phyloP scores from a whole-genome alignment of 106 monocot species.

The Gastrodia elata region DNA sequence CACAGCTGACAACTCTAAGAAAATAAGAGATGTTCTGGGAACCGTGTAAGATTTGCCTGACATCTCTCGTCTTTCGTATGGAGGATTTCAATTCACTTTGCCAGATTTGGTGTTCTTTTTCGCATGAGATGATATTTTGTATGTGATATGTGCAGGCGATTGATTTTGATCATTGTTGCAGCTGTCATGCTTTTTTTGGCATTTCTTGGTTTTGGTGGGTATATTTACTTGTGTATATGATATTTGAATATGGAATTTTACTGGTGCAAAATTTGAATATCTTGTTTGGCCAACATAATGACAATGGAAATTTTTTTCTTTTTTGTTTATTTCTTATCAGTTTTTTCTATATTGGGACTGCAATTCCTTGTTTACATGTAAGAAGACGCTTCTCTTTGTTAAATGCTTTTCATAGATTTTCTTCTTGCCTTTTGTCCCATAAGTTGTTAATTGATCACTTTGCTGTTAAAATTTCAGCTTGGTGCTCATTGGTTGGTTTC shows the following conservation, averaged over 20 bases:
- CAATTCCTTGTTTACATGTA: conserved; percentile 70
- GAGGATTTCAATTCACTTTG: neutral
- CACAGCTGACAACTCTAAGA: conserved; percentile 35
- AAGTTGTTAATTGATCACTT: conserved; percentile 4
- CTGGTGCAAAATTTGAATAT: neutral
- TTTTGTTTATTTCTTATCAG: conserved; percentile 29
- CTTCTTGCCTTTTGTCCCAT: neutral
- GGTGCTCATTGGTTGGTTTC: conserved; percentile 77
- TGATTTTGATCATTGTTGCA: conserved; percentile 39
- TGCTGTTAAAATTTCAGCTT: conserved; percentile 37
- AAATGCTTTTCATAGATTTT: neutral
- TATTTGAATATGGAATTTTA: neutral
- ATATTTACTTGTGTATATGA: neutral
- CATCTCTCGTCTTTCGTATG: neutral
- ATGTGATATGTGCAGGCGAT: conserved; percentile 26
- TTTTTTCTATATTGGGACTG: conserved; percentile 68
- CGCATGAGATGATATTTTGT: neutral
- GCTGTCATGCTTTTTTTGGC: conserved; percentile 66
- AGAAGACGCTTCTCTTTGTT: conserved; percentile 7
- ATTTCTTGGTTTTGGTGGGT: conserved; percentile 79
- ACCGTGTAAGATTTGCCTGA: conserved; percentile 30
- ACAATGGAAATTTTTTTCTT: conserved; percentile 4
- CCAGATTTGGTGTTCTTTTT: neutral
- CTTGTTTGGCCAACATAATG: conserved; percentile 4
- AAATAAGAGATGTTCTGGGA: conserved; percentile 34